Percentiles rank a stretch among this genome's conserved stretches.
These are phyloP conservation scores for Glycine tomentella DNA, from an alignment of 306 rosid genomes.

Conservation along the genomic window DNA sequence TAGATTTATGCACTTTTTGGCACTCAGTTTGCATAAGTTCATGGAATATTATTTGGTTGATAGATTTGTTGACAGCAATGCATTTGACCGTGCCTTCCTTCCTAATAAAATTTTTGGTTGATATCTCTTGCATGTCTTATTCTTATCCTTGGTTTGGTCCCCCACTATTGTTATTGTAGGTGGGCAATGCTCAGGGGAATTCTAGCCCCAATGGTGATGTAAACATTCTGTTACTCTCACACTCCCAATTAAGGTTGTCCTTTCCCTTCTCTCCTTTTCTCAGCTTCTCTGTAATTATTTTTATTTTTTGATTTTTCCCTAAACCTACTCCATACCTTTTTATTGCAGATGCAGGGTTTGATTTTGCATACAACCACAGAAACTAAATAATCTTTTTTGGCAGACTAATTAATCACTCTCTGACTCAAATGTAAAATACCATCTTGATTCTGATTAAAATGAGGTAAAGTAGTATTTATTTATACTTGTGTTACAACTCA, in stretches of 20 bases:
- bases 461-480: conserved; percentile 47
- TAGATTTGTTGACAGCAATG: conserved; percentile 44
- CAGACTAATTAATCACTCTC: conserved; percentile 19
- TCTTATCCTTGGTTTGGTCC: conserved; percentile 71
- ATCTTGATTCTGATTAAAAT: conserved; percentile 22
- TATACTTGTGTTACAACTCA: conserved; percentile 3
- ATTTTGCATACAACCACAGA: conserved; percentile 45
- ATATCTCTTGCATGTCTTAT: conserved; percentile 56
- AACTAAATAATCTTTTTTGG: too few species aligned
- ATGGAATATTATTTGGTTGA: conserved; percentile 39
- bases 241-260: conserved; percentile 64
- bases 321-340: conserved; percentile 45
- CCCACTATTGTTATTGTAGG: conserved; percentile 70
- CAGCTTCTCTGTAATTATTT: conserved; percentile 42
- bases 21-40: conserved; percentile 44
- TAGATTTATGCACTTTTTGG: too few species aligned
- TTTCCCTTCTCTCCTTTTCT: conserved; percentile 56
- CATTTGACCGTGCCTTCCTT: conserved; percentile 49
- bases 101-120: conserved; percentile 58
- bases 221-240: conserved; percentile 57
- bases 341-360: conserved; percentile 52
- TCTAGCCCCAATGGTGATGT: conserved; percentile 61
- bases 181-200: conserved; percentile 59
- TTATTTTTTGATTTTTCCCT: conserved; percentile 41
- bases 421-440: too few species aligned